Base-by-base conservation (phyloP, 2,329 filamentous ascomycete species). In the Sphaerostilbella broomeana region DNA sequence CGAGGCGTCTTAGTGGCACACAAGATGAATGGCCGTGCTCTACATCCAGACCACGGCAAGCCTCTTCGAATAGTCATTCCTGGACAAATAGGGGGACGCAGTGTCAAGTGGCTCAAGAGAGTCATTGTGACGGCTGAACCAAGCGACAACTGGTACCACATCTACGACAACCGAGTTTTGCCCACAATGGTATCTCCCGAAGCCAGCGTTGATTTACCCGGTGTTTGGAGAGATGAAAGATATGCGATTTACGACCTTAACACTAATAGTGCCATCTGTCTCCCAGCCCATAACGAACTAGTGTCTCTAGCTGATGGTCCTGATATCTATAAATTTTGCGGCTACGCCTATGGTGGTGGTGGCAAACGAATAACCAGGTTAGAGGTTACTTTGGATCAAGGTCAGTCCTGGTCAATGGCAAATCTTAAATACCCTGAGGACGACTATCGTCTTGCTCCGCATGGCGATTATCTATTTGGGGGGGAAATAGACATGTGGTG, bases 161-260 rank as follows among this genome's bases (percentile, higher is more conserved):
- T 94, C 46, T 89, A 92, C 60, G 89, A 95, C 59, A 95, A 95
- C 57, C 72, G 87, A 43, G 87, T 95, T 2, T 64, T 95, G 26
- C 89, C 89, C 48, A 94, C 87, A 0, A 89, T 81, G 73, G 72
- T 95, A 12, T 82, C 81, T 9, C 87, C 89, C 1, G 87, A 94
- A 50, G 81, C 83, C 56, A 82, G 85, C 43, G 80, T 81, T 2
- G 76, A 83, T 46, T 69, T 88, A 38, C 76, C 79, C 0, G 75
- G 81, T 16, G 86, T 81, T 66, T 95, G 89, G 89, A 81, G 69
- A 52, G 89, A 95, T 56, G 88, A 95, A 47, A 75, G 86, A 45
- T 94, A 95, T 54, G 87, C 87, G 15, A 95, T 95, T 45, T 94
- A 95, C 57, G 89, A 95, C 51, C 73, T 95, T 7, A 94, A 84